These are phyloP conservation scores for Colletotrichum shisoi DNA, from an alignment of 2,329 filamentous ascomycete genomes.

Conservation along the genomic window DNA sequence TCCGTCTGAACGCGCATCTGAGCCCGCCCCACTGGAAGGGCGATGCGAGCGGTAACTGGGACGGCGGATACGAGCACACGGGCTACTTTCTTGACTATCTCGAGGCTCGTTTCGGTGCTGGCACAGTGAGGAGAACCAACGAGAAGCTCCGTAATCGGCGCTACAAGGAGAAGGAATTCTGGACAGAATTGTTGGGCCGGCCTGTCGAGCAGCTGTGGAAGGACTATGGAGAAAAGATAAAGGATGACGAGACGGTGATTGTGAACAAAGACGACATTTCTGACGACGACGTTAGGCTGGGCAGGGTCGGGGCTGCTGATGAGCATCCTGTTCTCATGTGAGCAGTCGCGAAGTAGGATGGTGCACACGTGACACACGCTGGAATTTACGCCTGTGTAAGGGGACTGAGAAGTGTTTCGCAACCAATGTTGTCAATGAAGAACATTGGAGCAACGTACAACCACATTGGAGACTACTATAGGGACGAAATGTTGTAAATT, in stretches of 20 bases:
- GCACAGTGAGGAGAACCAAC: slow-evolving; percentile 70
- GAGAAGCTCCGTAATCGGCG: slow-evolving; percentile 68
- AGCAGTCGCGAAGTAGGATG: not conserved
- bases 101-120: slow-evolving; percentile 69
- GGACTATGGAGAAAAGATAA: slow-evolving; percentile 65
- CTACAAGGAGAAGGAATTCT: slow-evolving; percentile 72
- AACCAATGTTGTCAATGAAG: not conserved
- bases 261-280: slow-evolving; percentile 42
- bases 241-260: slow-evolving; percentile 39
- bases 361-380: not conserved
- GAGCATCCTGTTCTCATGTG: not conserved
- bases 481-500: not conserved
- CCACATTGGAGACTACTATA: not conserved
- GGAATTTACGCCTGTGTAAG: too few relatives aligned
- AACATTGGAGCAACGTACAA: not conserved
- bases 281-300: slow-evolving; percentile 38
- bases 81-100: slow-evolving; percentile 91
- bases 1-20: slow-evolving; percentile 76
- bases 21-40: slow-evolving; percentile 84
- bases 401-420: not conserved
- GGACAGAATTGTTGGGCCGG: slow-evolving; percentile 72
- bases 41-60: slow-evolving; percentile 71
- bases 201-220: slow-evolving; percentile 75
- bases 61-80: slow-evolving; percentile 87
- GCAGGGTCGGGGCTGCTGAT: slow-evolving; percentile 29